Conservation (phyloP, 768 basidiomycete genomes). For the Leccinellum albellum region DNA sequence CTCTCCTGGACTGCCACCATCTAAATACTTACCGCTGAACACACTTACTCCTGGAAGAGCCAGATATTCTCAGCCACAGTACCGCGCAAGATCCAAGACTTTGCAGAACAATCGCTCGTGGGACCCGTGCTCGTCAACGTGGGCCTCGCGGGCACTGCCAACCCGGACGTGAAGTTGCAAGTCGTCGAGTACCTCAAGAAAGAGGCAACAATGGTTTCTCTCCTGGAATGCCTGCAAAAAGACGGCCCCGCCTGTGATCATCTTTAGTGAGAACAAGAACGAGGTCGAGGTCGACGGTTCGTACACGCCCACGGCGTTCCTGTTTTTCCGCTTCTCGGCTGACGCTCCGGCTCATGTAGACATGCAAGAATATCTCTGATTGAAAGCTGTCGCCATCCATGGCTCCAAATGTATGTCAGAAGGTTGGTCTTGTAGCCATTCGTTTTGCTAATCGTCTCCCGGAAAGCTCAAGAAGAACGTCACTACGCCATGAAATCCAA, state of each 20-base stretch:
- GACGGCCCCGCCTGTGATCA: slow-evolving; percentile 95
- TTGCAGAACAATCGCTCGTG: slow-evolving; percentile 95
- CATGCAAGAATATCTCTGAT: slow-evolving; percentile 93
- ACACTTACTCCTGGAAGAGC: slow-evolving; percentile 82
- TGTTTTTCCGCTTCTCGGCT: not conserved
- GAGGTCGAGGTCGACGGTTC: slow-evolving; percentile 99
- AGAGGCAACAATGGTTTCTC: slow-evolving; percentile 99
- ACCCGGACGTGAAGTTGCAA: slow-evolving; percentile 91
- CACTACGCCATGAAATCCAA: slow-evolving; percentile 99
- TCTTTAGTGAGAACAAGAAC: slow-evolving; percentile 99
- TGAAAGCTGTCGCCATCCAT: slow-evolving; percentile 98
- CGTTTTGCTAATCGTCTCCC: too few relatives aligned
- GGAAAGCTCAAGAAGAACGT: slow-evolving; percentile 92
- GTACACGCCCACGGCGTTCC: too few relatives aligned
- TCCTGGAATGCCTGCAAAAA: slow-evolving; percentile 97
- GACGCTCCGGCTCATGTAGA: slow-evolving; percentile 43
- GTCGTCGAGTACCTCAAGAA: slow-evolving; percentile 99
- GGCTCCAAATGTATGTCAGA: slow-evolving; percentile 81
- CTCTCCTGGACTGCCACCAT: slow-evolving; percentile 81
- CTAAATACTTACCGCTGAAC: slow-evolving; percentile 80
- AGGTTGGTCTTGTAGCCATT: not conserved
- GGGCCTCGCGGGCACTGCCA: slow-evolving; percentile 96
- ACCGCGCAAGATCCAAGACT: slow-evolving; percentile 98
- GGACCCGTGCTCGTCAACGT: slow-evolving; percentile 95
- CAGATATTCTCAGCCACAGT: slow-evolving; percentile 99